These are phyloP conservation scores for Clonostachys chloroleuca DNA, from an alignment of 2,329 filamentous ascomycete genomes.

Conservation along the genomic window DNA sequence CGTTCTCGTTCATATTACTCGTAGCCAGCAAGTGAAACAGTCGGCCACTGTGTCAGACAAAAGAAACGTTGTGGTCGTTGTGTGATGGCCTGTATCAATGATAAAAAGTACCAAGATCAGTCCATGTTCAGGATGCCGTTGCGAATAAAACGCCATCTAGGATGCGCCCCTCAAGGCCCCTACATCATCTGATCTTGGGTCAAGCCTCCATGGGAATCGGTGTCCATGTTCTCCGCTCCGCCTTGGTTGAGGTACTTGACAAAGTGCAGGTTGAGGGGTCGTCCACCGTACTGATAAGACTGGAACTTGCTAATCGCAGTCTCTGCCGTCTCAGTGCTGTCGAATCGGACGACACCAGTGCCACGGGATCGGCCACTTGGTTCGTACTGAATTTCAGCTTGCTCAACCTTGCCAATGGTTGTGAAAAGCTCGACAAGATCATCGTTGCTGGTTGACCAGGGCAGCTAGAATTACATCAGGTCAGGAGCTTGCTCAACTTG, in stretches of 20 bases:
- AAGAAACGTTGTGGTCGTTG: too few relatives aligned
- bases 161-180: conserved; percentile 1
- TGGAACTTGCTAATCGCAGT: conserved; percentile 97
- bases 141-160: too few relatives aligned
- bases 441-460: conserved; percentile 98
- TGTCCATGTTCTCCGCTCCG: conserved; percentile 74
- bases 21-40: too few relatives aligned
- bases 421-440: conserved; percentile 95
- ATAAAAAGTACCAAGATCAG: too few relatives aligned
- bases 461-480: conserved; percentile 56
- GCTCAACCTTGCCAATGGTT: conserved; percentile 96
- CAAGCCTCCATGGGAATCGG: conserved; percentile 66
- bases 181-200: conserved; percentile 99
- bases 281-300: conserved; percentile 93
- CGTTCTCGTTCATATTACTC: too few relatives aligned
- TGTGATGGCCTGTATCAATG: too few relatives aligned
- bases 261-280: conserved; percentile 86
- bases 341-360: conserved; percentile 94
- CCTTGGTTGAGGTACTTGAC: conserved; percentile 84
- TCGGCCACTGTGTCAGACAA: too few relatives aligned
- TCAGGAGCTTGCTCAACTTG: not conserved
- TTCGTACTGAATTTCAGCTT: conserved; percentile 99
- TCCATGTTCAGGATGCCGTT: too few relatives aligned
- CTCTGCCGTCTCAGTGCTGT: conserved; percentile 76
- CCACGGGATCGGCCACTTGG: conserved; percentile 92